Evolutionary conservation across 1,139 yeast species (phyloP).

Genomic region (Hanseniaspora uvarum): DNA sequence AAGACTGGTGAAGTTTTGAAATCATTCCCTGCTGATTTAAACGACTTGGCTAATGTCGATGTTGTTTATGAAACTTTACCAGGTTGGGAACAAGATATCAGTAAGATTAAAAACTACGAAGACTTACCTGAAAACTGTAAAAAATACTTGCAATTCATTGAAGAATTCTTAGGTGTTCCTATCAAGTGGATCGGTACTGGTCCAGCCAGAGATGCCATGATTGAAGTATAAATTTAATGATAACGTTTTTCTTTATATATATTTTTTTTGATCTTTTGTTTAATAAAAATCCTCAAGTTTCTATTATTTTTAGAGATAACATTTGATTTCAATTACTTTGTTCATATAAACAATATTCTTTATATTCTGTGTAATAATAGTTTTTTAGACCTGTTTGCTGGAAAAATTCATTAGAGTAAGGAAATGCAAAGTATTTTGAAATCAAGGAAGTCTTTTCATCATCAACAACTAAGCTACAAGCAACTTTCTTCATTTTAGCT

Average conservation of each 20-base stretch:
- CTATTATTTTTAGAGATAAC: not conserved
- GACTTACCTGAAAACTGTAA: conserved; percentile 84
- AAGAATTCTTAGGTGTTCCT: conserved; percentile 71
- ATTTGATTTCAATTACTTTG: conserved; percentile 17
- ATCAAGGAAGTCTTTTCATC: conserved; percentile 33
- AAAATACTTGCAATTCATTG: conserved; percentile 72
- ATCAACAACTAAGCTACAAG: conserved; percentile 34
- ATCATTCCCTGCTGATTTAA: conserved; percentile 87
- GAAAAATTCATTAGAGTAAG: conserved; percentile 25
- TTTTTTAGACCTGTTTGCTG: conserved; percentile 22
- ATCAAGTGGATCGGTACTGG: conserved; percentile 98
- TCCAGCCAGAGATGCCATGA: conserved; percentile 85
- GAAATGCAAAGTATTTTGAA: conserved; percentile 35
- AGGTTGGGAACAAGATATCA: conserved; percentile 87
- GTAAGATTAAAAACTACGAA: conserved; percentile 54
- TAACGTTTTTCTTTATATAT: not conserved
- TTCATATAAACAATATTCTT: conserved; percentile 28
- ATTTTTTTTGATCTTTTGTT: not conserved
- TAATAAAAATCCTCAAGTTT: not conserved
- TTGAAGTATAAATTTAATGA: conserved; percentile 30
- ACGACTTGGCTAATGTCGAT: conserved; percentile 71
- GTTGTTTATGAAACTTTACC: conserved; percentile 83
- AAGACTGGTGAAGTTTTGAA: conserved; percentile 58
- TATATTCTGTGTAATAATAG: conserved; percentile 23
- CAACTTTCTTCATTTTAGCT: conserved; percentile 21